phyloP scores from a whole-genome alignment of 2,329 filamentous ascomycete genomes.

The Dryadomyces sulphureus region DNA sequence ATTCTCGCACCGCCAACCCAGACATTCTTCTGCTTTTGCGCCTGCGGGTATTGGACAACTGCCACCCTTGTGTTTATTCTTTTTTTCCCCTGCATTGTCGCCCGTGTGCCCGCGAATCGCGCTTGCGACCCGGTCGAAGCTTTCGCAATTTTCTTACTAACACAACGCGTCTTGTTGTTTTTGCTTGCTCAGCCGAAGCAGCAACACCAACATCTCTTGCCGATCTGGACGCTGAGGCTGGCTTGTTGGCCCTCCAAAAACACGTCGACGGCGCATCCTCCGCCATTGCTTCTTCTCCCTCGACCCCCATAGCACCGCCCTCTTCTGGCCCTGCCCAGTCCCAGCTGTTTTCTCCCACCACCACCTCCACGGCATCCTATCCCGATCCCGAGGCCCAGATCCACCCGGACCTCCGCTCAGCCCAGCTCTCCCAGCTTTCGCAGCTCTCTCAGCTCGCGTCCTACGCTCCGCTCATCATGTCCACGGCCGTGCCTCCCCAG shows the following conservation, averaged over 20 bases:
- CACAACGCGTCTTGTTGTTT: background rate
- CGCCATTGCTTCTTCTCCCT: background rate
- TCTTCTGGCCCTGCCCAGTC: background rate
- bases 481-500: conserved; percentile 6
- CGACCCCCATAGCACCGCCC: background rate
- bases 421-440: background rate
- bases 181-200: background rate
- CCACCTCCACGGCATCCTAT: background rate
- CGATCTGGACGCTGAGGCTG: conserved; percentile 6
- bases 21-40: background rate
- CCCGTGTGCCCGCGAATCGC: no score
- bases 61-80: background rate
- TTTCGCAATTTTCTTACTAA: conserved; percentile 2
- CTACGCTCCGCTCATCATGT: conserved; percentile 4
- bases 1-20: conserved; percentile 3
- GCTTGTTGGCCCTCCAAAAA: conserved; percentile 6
- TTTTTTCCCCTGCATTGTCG: background rate
- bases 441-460: no score
- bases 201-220: background rate
- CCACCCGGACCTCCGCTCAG: conserved; percentile 8
- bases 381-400: conserved; percentile 7
- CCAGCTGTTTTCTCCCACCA: background rate
- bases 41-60: background rate
- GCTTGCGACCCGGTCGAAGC: background rate
- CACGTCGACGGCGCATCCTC: conserved; percentile 6